These are phyloP conservation scores for Kuraishia hungarica DNA, from an alignment of 805 yeast genomes.

Conservation along the genomic window DNA sequence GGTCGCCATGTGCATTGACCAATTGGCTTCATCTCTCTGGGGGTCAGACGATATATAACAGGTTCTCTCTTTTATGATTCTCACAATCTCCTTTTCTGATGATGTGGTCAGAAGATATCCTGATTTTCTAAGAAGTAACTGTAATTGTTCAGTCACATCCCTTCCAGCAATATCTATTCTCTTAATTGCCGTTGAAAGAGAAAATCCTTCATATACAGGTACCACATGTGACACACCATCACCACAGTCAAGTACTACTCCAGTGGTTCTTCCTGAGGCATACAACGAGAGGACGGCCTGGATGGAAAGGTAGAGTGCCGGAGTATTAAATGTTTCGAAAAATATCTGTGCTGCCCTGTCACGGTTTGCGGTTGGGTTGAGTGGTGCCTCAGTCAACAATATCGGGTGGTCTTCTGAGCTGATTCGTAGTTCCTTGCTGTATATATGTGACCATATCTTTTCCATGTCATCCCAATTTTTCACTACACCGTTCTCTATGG, in stretches of 20 bases:
- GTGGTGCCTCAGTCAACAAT: conserved; percentile 81
- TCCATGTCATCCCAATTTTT: conserved; percentile 86
- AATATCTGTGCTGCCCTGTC: conserved; percentile 53
- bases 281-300: conserved; percentile 80
- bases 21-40: conserved; percentile 7
- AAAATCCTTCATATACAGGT: conserved; percentile 86
- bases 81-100: conserved; percentile 75
- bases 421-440: conserved; percentile 47
- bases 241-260: conserved; percentile 84
- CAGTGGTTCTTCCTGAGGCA: conserved; percentile 87
- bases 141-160: conserved; percentile 73
- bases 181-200: conserved; percentile 62
- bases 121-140: conserved; percentile 52
- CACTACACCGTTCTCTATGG: conserved; percentile 74
- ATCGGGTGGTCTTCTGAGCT: conserved; percentile 79
- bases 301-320: conserved; percentile 63
- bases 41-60: conserved; percentile 55
- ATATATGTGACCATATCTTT: conserved; percentile 63
- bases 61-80: conserved; percentile 66
- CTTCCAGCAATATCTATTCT: conserved; percentile 81
- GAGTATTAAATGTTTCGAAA: conserved; percentile 67
- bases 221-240: conserved; percentile 88
- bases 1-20: conserved; percentile 4
- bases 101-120: conserved; percentile 63
- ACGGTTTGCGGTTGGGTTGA: conserved; percentile 60